A percentile compares a stretch with the other conserved stretches of the same genome.
These are phyloP conservation scores for Russula sp. DNA, from an alignment of 768 basidiomycete genomes.

Conservation along the genomic window DNA sequence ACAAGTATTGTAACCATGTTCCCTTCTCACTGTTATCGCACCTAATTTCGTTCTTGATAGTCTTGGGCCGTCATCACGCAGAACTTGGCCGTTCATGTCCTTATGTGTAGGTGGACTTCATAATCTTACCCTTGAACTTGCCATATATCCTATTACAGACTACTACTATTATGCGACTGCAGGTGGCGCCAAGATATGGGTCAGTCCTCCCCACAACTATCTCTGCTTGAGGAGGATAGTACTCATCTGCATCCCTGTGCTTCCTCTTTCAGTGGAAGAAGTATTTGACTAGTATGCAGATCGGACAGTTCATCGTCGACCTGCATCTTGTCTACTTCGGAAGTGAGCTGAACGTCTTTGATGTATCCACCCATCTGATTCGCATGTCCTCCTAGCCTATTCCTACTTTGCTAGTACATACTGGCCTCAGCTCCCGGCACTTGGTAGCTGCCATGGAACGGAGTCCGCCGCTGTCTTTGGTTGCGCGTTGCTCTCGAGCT, in stretches of 20 bases:
- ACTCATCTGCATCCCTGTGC: not conserved
- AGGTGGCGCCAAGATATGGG: conserved; percentile 95
- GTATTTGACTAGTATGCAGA: conserved; percentile 95
- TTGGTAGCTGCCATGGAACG: conserved; percentile 82
- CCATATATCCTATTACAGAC: conserved; percentile 42
- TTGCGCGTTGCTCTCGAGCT: conserved; percentile 80
- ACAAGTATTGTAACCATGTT: conserved; percentile 67
- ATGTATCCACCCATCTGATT: not conserved
- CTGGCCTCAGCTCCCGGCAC: conserved; percentile 49
- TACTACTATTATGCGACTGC: conserved; percentile 99
- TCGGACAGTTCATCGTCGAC: conserved; percentile 92
- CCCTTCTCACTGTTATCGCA: not conserved
- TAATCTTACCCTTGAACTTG: not conserved
- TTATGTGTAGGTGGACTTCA: conserved; percentile 74
- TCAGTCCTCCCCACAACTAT: conserved; percentile 30
- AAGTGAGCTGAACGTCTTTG: conserved; percentile 49
- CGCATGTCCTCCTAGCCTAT: conserved; percentile 44
- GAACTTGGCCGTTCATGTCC: conserved; percentile 89
- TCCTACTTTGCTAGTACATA: conserved; percentile 68
- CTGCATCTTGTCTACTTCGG: conserved; percentile 89
- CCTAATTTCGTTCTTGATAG: conserved; percentile 34
- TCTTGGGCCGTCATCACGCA: conserved; percentile 94
- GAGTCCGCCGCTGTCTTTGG: conserved; percentile 86
- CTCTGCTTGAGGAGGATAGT: not conserved
- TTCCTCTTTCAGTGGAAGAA: conserved; percentile 80